These are phyloP conservation scores for Mycotypha africana DNA, from an alignment of 371 early-diverging fungal species.

Conservation along the genomic window DNA sequence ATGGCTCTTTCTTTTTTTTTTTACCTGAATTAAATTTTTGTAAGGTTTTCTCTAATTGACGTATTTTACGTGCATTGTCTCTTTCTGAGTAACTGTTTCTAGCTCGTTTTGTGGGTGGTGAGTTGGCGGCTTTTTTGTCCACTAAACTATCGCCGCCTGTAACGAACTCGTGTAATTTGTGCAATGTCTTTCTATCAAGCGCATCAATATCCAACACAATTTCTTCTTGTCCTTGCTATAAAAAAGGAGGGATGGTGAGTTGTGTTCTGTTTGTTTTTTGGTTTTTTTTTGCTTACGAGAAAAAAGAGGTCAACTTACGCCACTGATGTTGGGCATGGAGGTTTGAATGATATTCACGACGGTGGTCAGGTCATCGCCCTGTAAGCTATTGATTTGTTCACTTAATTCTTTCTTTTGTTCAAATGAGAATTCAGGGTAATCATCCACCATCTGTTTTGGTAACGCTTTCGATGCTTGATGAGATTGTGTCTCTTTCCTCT, in stretches of 20 bases:
- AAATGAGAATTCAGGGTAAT: constrained; percentile 65
- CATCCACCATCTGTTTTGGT: constrained; percentile 16
- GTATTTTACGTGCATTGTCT: constrained; percentile 51
- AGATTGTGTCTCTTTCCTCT: constrained; percentile 9
- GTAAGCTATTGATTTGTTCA: constrained; percentile 74
- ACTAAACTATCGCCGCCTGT: constrained; percentile 48
- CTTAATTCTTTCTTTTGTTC: constrained; percentile 90
- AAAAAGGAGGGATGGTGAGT: too few relatives aligned
- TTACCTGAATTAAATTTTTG: constrained; percentile 47
- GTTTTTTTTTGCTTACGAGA: too few relatives aligned
- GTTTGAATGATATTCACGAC: constrained; percentile 85
- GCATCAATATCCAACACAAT: constrained; percentile 95
- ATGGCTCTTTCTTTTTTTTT: background rate
- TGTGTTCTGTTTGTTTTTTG: too few relatives aligned
- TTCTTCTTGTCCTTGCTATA: constrained; percentile 73
- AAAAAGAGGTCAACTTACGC: constrained; percentile 40
- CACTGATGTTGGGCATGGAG: constrained; percentile 76
- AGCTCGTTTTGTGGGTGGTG: constrained; percentile 29
- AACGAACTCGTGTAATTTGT: constrained; percentile 84
- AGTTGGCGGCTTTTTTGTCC: constrained; percentile 9
- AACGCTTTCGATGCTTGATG: background rate
- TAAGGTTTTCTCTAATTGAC: constrained; percentile 62
- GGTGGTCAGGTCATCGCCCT: constrained; percentile 69
- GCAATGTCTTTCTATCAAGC: constrained; percentile 77
- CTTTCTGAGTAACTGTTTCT: constrained; percentile 46